These are phyloP conservation scores for Terana coerulea DNA, from an alignment of 768 basidiomycete species.

Conservation along the genomic window DNA sequence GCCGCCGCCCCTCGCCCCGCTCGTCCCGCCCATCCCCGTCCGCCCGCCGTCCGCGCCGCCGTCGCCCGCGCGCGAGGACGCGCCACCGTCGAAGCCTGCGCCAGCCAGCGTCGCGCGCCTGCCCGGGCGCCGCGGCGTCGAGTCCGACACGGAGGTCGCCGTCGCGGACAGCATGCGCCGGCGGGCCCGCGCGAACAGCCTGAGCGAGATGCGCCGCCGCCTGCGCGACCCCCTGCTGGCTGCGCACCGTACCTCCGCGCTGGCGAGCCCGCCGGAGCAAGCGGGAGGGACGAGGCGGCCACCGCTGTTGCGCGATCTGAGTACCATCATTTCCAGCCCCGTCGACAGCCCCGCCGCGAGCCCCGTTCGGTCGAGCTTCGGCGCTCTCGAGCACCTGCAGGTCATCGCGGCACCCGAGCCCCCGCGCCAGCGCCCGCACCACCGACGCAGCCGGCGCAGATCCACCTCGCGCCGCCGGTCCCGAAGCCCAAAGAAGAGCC, in stretches of 20 bases:
- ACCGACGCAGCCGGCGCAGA: slow-evolving; percentile 1
- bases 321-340: no score
- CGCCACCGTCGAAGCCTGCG: neutral
- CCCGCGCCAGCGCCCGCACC: neutral
- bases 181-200: neutral
- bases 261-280: neutral
- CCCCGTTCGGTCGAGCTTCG: no score
- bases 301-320: neutral
- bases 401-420: neutral
- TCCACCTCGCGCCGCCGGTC: neutral
- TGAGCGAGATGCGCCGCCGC: neutral
- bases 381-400: no score
- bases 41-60: neutral
- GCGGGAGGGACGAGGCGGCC: neutral
- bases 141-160: neutral
- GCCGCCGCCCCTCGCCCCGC: slow-evolving; percentile 6
- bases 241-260: no score
- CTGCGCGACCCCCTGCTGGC: neutral
- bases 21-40: slow-evolving; percentile 8
- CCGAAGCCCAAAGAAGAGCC: slow-evolving; percentile 20
- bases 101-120: neutral
- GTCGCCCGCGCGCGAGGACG: neutral
- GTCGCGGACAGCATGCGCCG: neutral
- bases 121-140: neutral
- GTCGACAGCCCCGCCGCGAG: no score